Conservation (phyloP, 495 filamentous ascomycete species). For the Penicillium odoratum region DNA sequence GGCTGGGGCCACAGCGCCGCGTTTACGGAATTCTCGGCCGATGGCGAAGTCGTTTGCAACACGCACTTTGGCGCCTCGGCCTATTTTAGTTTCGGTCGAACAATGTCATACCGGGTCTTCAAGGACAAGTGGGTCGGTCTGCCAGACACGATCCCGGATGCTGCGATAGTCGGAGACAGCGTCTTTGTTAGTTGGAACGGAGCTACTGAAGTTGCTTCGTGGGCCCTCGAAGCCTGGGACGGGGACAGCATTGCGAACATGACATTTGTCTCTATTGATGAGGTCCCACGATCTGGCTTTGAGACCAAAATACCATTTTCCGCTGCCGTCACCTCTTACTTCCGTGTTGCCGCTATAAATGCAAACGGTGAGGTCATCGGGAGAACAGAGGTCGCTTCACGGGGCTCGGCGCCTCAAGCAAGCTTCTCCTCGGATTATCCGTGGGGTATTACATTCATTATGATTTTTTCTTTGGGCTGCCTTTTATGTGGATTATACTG, state of each 20-base stretch:
- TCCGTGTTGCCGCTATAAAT: constrained; percentile 20
- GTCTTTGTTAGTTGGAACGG: constrained; percentile 50
- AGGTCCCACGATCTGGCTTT: constrained; percentile 21
- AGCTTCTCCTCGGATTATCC: not conserved
- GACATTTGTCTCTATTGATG: constrained; percentile 12
- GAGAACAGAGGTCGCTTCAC: constrained; percentile 14
- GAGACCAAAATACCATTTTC: constrained; percentile 22
- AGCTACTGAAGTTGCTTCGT: constrained; percentile 43
- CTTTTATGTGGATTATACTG: constrained; percentile 18
- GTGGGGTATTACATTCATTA: constrained; percentile 9
- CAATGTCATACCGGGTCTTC: constrained; percentile 38
- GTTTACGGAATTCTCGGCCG: constrained; percentile 53
- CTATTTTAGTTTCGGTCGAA: constrained; percentile 39
- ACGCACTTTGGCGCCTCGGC: constrained; percentile 39
- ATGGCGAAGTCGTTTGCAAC: constrained; percentile 52
- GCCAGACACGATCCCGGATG: constrained; percentile 31
- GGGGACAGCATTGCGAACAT: constrained; percentile 17
- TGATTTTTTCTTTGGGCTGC: constrained; percentile 16
- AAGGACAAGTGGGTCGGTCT: constrained; percentile 40
- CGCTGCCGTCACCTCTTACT: constrained; percentile 13
- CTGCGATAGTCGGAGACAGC: constrained; percentile 23
- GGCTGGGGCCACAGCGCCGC: constrained; percentile 59
- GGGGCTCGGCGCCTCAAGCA: not conserved
- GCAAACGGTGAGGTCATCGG: constrained; percentile 18
- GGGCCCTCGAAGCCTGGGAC: constrained; percentile 37